Conservation (phyloP, 176 grass and related monocot species). For the Zoysia pacifica region DNA sequence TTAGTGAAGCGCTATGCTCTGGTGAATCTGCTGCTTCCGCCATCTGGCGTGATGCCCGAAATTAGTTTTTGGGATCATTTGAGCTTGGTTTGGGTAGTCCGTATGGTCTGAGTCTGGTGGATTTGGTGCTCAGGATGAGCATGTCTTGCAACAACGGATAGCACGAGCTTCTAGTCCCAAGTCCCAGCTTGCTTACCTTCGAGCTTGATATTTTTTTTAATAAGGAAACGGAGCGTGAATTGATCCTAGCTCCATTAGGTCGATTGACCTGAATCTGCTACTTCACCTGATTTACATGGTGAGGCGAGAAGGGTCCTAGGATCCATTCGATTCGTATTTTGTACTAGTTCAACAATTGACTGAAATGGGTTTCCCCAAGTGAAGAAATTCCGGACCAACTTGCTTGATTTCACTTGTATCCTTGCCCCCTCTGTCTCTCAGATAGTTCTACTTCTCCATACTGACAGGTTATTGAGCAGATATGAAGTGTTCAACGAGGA, state of each 20-base stretch:
- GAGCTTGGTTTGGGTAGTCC: not conserved
- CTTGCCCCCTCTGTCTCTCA: not conserved
- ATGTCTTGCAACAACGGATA: not conserved
- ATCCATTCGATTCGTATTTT: not conserved
- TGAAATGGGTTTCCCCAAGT: not conserved
- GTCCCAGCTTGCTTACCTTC: not conserved
- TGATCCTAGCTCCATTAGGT: not conserved
- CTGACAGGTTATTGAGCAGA: slow-evolving; percentile 30
- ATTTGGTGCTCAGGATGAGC: not conserved
- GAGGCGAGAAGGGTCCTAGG: not conserved
- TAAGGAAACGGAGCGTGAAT: not conserved
- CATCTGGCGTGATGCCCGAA: not conserved
- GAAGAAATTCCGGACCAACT: not conserved
- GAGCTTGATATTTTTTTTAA: too few relatives aligned
- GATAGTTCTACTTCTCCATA: not conserved
- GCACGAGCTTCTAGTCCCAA: not conserved
- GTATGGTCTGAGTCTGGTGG: slow-evolving; percentile 38
- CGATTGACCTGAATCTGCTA: not conserved
- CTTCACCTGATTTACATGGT: slow-evolving; percentile 4
- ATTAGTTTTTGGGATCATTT: not conserved
- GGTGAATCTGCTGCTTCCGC: not conserved
- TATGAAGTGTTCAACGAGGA: slow-evolving; percentile 5
- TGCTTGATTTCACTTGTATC: not conserved
- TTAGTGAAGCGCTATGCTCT: not conserved
- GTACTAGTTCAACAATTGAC: not conserved